Evolutionary conservation across 257 asterid species (phyloP), one percentile per base, ranked within the genome.

Genomic region (Rubia yunnanensis): DNA sequence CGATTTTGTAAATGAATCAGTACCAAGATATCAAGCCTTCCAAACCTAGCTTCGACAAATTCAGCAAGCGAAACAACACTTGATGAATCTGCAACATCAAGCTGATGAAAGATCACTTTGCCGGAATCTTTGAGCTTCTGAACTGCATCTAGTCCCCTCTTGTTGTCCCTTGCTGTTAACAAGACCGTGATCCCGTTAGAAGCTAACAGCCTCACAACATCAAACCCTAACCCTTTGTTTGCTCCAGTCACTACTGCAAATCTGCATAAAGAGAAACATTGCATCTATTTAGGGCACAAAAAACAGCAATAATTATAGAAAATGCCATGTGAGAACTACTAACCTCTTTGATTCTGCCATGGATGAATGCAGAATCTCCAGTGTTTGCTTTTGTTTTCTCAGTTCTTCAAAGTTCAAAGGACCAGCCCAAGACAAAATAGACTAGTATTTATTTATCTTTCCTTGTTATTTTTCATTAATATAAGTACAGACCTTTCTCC

Each of bases 1-100:
- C n/a, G 39, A 57, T 1, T n/a, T 15, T 32, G 15, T 2, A 28
- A 24, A 4, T 31, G 10, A 27, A 55, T 3, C 0, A 15, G 3
- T 81, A 83, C 88, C 85, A 83, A 73, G 60, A 83, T 80, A 76
- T 83, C 92, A 14, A 83, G 82, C 24, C 64, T 83, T 35, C 82
- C 81, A 55, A 79, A 83, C 4, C 54, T 70, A 35, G 73, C 41
- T 34, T 77, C 48, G 71, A 85, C 56, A 59, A 79, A 83, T 27
- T 73, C 59, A 52, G 73, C 79, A 34, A 85, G 79, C 4, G 77
- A 39, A 70, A 62, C 73, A 64, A 79, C 48, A 66, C 76, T 81
- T 1, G 61, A 48, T 18, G 57, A 60, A 73, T 85, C 76, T 20
- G 79, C 60, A 1, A 83, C 85, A 72, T 77, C 82, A 68, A 85